Percentiles rank a stretch among this genome's conserved stretches.
Conservation (phyloP, 257 asterid species). For the Solanum habrochaites region DNA sequence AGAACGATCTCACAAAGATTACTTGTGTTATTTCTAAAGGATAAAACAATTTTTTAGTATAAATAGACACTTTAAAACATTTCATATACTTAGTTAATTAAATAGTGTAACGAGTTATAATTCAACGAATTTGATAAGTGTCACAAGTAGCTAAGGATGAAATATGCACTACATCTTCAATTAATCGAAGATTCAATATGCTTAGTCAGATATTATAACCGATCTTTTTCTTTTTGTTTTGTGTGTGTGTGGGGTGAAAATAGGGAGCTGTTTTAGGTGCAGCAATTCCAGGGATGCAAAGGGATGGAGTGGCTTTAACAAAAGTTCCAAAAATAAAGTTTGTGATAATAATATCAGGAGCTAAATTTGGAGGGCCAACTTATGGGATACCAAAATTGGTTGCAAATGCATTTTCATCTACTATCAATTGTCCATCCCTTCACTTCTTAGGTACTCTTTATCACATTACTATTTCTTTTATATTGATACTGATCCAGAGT, state of each 20-base stretch:
- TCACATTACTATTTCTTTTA: background rate
- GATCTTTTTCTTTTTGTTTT: background rate
- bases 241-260: background rate
- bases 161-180: background rate
- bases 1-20: background rate
- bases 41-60: background rate
- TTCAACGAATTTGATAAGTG: background rate
- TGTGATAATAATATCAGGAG: conserved; percentile 18
- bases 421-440: conserved; percentile 17
- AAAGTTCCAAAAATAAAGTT: conserved; percentile 26
- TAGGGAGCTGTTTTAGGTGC: conserved; percentile 25
- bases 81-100: background rate
- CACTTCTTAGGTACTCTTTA: conserved; percentile 20
- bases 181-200: background rate
- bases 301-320: conserved; percentile 22
- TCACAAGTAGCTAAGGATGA: background rate
- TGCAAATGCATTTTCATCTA: conserved; percentile 20
- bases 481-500: background rate
- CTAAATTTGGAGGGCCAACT: conserved; percentile 14
- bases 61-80: background rate
- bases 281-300: conserved; percentile 29
- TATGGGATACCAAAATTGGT: conserved; percentile 22
- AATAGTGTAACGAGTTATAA: background rate
- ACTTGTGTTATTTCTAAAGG: background rate
- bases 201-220: background rate